Conservation (phyloP, 2,329 filamentous ascomycete species). For the Aspergillus flavus region DNA sequence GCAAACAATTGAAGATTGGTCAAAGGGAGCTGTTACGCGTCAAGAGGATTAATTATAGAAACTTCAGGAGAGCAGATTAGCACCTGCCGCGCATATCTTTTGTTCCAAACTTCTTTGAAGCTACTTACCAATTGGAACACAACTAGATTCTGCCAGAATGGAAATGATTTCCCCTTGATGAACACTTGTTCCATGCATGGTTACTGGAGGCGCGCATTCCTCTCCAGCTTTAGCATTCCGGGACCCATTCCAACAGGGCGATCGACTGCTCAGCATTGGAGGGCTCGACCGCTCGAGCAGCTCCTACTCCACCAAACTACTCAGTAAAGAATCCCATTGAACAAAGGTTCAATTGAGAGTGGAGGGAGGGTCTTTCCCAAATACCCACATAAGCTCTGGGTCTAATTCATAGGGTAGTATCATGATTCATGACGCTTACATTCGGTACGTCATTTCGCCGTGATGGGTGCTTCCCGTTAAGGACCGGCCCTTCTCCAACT, state of each 20-base stretch:
- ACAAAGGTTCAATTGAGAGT: slow-evolving; percentile 2
- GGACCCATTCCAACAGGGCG: slow-evolving; percentile 28
- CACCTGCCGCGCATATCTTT: slow-evolving; percentile 8
- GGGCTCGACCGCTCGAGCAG: slow-evolving; percentile 8
- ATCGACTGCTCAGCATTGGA: slow-evolving; percentile 22
- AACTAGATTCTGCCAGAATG: slow-evolving; percentile 22
- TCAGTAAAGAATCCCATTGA: slow-evolving; percentile 16
- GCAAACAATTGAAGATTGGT: background rate
- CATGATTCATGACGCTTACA: slow-evolving; percentile 47
- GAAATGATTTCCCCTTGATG: slow-evolving; percentile 4
- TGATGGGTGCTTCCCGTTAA: slow-evolving; percentile 1
- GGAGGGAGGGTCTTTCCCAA: slow-evolving; percentile 10
- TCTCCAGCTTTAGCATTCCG: slow-evolving; percentile 31
- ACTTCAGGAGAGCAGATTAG: slow-evolving; percentile 7
- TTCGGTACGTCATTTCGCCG: slow-evolving; percentile 14
- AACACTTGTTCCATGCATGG: slow-evolving; percentile 32
- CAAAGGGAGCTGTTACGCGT: slow-evolving; percentile 2
- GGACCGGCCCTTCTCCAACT: slow-evolving; percentile 10
- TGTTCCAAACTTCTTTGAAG: slow-evolving; percentile 1
- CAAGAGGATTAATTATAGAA: slow-evolving; percentile 23
- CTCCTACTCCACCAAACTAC: slow-evolving; percentile 18
- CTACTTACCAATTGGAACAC: slow-evolving; percentile 4
- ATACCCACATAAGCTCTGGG: slow-evolving; percentile 9
- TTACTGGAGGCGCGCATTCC: slow-evolving; percentile 37
- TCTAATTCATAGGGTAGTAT: slow-evolving; percentile 22